Percentiles rank a stretch among this genome's conserved stretches.
Conservation (phyloP, 2,329 filamentous ascomycete species). For the Xylariaceae sp. region DNA sequence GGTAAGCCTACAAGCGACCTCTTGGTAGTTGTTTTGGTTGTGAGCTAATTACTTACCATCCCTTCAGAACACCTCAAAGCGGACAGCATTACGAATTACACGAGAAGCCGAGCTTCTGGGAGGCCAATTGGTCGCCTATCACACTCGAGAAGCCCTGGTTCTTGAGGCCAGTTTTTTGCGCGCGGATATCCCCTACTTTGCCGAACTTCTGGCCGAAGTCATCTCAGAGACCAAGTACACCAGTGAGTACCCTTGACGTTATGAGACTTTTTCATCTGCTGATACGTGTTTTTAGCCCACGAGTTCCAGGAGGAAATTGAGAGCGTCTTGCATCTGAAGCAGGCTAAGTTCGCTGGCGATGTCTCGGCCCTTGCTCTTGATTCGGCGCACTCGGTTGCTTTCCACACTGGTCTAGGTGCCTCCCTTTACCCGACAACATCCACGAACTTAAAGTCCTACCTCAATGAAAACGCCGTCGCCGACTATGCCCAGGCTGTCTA, state of each 20-base stretch:
- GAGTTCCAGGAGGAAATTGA: slow-evolving; percentile 88
- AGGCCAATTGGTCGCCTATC: slow-evolving; percentile 79
- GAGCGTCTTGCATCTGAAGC: slow-evolving; percentile 69
- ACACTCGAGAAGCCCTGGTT: slow-evolving; percentile 90
- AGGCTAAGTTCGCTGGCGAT: slow-evolving; percentile 65
- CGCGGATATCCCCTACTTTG: slow-evolving; percentile 94
- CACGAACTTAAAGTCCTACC: slow-evolving; percentile 72
- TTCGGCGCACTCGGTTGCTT: slow-evolving; percentile 59
- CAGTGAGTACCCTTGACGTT: slow-evolving; percentile 43
- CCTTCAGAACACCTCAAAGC: slow-evolving; percentile 73
- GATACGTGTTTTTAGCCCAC: slow-evolving; percentile 55
- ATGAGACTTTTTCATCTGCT: slow-evolving; percentile 10
- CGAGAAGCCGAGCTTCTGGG: slow-evolving; percentile 95
- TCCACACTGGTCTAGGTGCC: slow-evolving; percentile 77
- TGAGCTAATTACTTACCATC: slow-evolving; percentile 45
- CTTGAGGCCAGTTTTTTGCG: slow-evolving; percentile 92
- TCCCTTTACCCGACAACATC: slow-evolving; percentile 69
- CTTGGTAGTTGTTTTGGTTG: slow-evolving; percentile 8
- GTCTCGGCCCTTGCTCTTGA: slow-evolving; percentile 70
- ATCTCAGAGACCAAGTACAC: slow-evolving; percentile 83
- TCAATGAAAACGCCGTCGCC: slow-evolving; percentile 70
- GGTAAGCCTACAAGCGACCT: slow-evolving; percentile 49
- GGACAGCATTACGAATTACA: slow-evolving; percentile 87
- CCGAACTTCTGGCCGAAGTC: slow-evolving; percentile 91
- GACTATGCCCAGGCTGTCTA: slow-evolving; percentile 77